Evolutionary conservation across 2,329 filamentous ascomycete genomes (phyloP).

Genomic region (Scedosporium dehoogii): DNA sequence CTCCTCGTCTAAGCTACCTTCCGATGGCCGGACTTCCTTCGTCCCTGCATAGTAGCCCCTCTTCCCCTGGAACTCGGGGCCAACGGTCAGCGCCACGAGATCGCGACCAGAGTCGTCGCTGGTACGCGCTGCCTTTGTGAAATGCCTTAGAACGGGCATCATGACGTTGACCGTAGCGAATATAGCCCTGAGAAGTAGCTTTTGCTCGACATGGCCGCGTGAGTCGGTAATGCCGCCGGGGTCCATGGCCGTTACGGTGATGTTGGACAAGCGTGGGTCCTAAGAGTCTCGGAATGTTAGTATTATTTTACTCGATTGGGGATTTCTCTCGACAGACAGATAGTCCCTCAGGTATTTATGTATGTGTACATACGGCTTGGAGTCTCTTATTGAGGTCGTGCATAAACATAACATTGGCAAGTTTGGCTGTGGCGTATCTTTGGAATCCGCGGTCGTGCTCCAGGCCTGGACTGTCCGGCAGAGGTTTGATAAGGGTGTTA

Average conservation of each 20-base stretch:
- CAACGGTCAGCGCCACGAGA: neutral
- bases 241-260: slow-evolving; percentile 15
- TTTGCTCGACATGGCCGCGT: slow-evolving; percentile 9
- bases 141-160: slow-evolving; percentile 1
- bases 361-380: neutral
- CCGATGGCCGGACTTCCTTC: neutral
- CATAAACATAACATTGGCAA: slow-evolving; percentile 17
- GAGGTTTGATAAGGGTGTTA: neutral
- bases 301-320: neutral
- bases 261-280: slow-evolving; percentile 2
- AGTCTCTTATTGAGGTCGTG: slow-evolving; percentile 13
- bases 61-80: slow-evolving; percentile 1
- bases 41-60: neutral
- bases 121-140: neutral
- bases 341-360: no score
- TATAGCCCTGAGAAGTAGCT: neutral
- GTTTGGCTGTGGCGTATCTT: slow-evolving; percentile 13
- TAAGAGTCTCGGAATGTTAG: neutral
- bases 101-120: neutral
- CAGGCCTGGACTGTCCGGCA: neutral
- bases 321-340: neutral
- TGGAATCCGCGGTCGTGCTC: slow-evolving; percentile 15
- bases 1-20: neutral
- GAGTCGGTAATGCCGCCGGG: slow-evolving; percentile 15
- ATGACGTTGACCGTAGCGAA: neutral